Percentiles rank a stretch among this genome's conserved stretches.
These are phyloP conservation scores for Clitopilus passeckerianus DNA, from an alignment of 768 basidiomycete species.

Conservation along the genomic window DNA sequence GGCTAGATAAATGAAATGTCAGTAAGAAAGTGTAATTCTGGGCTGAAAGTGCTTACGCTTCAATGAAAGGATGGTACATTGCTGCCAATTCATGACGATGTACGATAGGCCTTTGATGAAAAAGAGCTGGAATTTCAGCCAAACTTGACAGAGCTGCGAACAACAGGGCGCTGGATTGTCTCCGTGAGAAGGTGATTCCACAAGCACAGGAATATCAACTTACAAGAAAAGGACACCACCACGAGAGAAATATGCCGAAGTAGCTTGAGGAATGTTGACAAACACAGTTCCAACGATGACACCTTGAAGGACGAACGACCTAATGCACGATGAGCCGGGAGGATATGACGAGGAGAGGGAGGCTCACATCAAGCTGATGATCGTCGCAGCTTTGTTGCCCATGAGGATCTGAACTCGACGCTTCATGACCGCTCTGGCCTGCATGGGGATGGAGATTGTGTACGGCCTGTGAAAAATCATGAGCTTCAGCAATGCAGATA, in stretches of 20 bases:
- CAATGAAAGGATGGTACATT: constrained; percentile 56
- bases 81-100: constrained; percentile 53
- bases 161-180: constrained; percentile 40
- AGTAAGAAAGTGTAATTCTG: neutral
- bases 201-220: constrained; percentile 11
- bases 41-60: constrained; percentile 24
- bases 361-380: constrained; percentile 25
- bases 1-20: constrained; percentile 19
- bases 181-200: neutral
- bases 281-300: constrained; percentile 63
- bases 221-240: constrained; percentile 78
- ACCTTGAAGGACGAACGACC: constrained; percentile 48
- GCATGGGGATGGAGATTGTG: constrained; percentile 30
- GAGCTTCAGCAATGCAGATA: neutral
- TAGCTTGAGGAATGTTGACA: constrained; percentile 46
- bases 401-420: constrained; percentile 32
- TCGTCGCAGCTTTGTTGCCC: constrained; percentile 23
- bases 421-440: constrained; percentile 30
- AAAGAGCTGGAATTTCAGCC: constrained; percentile 65
- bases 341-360: neutral
- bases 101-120: constrained; percentile 56
- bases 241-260: constrained; percentile 66
- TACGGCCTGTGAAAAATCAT: constrained; percentile 23
- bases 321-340: constrained; percentile 13
- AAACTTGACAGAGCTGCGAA: constrained; percentile 55